Base-by-base conservation (phyloP, 2,329 filamentous ascomycete species). In the Cladophialophora bantiana region DNA sequence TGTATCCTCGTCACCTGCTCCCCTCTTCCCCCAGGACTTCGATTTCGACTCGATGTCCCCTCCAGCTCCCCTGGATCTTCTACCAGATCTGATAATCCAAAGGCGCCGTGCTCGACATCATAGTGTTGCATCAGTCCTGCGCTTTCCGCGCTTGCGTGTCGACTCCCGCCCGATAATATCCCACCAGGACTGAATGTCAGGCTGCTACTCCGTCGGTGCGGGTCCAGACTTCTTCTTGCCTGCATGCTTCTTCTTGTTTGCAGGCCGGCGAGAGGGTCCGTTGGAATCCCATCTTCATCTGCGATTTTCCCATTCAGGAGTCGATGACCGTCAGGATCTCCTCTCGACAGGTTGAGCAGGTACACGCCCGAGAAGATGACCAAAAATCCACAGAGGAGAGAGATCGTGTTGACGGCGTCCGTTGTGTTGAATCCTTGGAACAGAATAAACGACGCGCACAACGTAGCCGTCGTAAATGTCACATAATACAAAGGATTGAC, bases 401-500 rank as follows among this genome's bases (percentile, higher is more conserved):
- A 97, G 65, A 98, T 88, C 0, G 93, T 97, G 81, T 95, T 97
- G 72, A 97, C 91, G 5, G 90, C 86, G 73, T 96, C 92, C 57
- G 92, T 92, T 3, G 94, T 98, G 80, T 98, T 97, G 85, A 98
- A 98, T 66, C 94, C 94, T 73, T 89, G 89, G 83, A 97, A 98
- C 59, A 98, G 89, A 75, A 97, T 96, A 78, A 97, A 98, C 1
- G 94, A 97, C 65, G 94, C 94, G 78, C 92, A 90, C 50, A 98
- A 88, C 7, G 94, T 98, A 68, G 91, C 93, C 0, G 94, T 98
- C 2, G 94, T 97, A 78, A 98, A 98, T 2, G 93, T 97, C 61
- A 98, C 94, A 79, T 98, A 98, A 84, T 98, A 98, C 32, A 97
- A 86, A 6, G 94, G 94, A 77, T 97, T 97, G 64, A 97, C 94